A percentile compares a stretch with the other conserved stretches of the same genome.
phyloP scores from a whole-genome alignment of 768 basidiomycete genomes.

The Pisolithus orientalis region DNA sequence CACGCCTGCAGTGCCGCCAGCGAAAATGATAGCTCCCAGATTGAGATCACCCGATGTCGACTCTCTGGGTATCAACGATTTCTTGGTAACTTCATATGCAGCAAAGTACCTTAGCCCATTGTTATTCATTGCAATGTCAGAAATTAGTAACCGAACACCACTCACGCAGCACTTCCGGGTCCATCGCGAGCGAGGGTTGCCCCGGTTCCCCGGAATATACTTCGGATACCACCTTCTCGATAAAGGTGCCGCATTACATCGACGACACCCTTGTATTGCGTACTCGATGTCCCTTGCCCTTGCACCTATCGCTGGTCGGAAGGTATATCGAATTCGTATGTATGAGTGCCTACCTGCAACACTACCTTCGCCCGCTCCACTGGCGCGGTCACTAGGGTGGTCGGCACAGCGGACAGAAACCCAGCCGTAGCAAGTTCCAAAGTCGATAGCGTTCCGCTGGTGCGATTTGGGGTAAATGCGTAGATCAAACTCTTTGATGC shows the following conservation, averaged over 20 bases:
- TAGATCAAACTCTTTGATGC: slow-evolving; percentile 84
- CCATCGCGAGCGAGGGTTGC: slow-evolving; percentile 96
- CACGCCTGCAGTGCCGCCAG: slow-evolving; percentile 91
- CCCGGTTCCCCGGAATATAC: slow-evolving; percentile 86
- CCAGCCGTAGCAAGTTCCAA: slow-evolving; percentile 87
- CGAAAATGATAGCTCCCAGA: slow-evolving; percentile 79
- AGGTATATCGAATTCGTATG: neutral
- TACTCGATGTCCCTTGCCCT: slow-evolving; percentile 72
- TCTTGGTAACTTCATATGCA: slow-evolving; percentile 92
- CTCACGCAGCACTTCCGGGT: slow-evolving; percentile 93
- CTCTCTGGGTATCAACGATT: slow-evolving; percentile 72
- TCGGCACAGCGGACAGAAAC: slow-evolving; percentile 89
- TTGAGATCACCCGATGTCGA: slow-evolving; percentile 77
- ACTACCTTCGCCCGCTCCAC: slow-evolving; percentile 96
- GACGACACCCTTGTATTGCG: slow-evolving; percentile 81
- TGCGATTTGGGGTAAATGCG: slow-evolving; percentile 71
- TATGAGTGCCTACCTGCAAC: slow-evolving; percentile 56
- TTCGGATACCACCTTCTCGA: slow-evolving; percentile 85
- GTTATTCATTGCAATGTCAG: slow-evolving; percentile 6
- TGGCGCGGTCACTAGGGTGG: slow-evolving; percentile 89
- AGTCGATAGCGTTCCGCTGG: slow-evolving; percentile 54
- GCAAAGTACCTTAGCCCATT: slow-evolving; percentile 75
- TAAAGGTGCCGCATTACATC: slow-evolving; percentile 91
- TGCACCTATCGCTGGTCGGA: slow-evolving; percentile 54
- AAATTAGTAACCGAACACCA: slow-evolving; percentile 8